These are phyloP conservation scores for Pestalotiopsis fici DNA, from an alignment of 2,329 filamentous ascomycete genomes.

Conservation along the genomic window DNA sequence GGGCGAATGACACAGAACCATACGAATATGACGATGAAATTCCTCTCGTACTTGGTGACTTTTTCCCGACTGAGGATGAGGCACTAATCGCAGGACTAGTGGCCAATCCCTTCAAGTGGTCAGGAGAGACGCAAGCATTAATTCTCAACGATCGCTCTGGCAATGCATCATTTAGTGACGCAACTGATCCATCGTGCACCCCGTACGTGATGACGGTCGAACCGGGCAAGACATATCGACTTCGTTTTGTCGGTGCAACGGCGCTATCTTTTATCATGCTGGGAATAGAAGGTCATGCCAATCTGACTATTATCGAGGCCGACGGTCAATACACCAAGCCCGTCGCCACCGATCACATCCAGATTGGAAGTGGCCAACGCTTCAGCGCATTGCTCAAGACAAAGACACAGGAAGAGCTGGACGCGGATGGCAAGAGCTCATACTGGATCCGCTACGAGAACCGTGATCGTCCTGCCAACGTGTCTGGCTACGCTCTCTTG, in stretches of 20 bases:
- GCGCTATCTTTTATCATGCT: slow-evolving; percentile 55
- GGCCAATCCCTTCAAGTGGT: slow-evolving; percentile 53
- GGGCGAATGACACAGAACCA: slow-evolving; percentile 41
- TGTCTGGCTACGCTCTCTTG: slow-evolving; percentile 50
- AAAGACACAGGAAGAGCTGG: slow-evolving; percentile 48
- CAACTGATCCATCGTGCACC: slow-evolving; percentile 36
- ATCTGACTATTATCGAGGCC: slow-evolving; percentile 60
- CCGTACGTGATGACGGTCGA: slow-evolving; percentile 58
- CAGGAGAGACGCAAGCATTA: slow-evolving; percentile 58
- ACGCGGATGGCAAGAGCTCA: slow-evolving; percentile 30
- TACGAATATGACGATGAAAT: slow-evolving; percentile 65
- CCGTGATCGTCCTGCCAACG: slow-evolving; percentile 45
- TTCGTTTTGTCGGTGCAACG: slow-evolving; percentile 60
- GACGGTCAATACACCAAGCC: slow-evolving; percentile 58
- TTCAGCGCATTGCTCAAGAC: slow-evolving; percentile 58
- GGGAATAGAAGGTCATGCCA: slow-evolving; percentile 57
- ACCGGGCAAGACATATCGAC: slow-evolving; percentile 60
- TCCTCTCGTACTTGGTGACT: slow-evolving; percentile 56
- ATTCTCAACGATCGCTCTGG: slow-evolving; percentile 58
- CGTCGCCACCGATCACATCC: slow-evolving; percentile 46
- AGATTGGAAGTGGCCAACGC: slow-evolving; percentile 60
- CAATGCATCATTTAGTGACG: slow-evolving; percentile 35
- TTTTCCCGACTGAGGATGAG: slow-evolving; percentile 55
- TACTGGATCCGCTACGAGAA: slow-evolving; percentile 52
- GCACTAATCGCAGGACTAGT: slow-evolving; percentile 51